These are phyloP conservation scores for Austropuccinia psidii DNA, from an alignment of 1,284 basidiomycete species.

Conservation along the genomic window DNA sequence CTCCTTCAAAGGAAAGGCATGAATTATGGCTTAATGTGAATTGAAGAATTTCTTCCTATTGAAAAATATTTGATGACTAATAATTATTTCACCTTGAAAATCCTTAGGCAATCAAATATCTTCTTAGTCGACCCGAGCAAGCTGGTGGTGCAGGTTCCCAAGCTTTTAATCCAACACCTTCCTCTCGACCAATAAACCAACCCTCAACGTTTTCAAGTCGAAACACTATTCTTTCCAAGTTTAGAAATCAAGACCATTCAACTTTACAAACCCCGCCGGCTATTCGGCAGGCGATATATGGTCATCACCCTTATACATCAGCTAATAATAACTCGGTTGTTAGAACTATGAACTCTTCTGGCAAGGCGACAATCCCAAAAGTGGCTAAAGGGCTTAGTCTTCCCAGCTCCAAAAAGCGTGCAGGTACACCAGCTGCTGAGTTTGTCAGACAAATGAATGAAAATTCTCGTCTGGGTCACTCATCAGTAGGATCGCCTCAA, in stretches of 20 bases:
- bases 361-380: constrained; percentile 30
- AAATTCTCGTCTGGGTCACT: not conserved
- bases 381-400: constrained; percentile 38
- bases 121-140: constrained; percentile 62
- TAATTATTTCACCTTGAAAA: not conserved
- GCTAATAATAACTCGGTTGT: not conserved
- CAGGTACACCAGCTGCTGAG: constrained; percentile 7
- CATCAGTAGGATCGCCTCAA: not conserved
- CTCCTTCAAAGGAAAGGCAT: constrained; percentile 84
- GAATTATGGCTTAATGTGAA: constrained; percentile 78
- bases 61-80: constrained; percentile 11
- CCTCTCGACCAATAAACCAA: constrained; percentile 46
- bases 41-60: constrained; percentile 41
- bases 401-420: constrained; percentile 12
- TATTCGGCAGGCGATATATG: constrained; percentile 32
- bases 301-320: not conserved
- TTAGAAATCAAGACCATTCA: constrained; percentile 51
- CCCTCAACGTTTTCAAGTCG: constrained; percentile 56
- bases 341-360: constrained; percentile 14
- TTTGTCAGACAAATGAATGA: not conserved
- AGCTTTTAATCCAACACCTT: constrained; percentile 27
- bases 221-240: constrained; percentile 61
- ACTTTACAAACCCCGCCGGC: constrained; percentile 60
- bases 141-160: constrained; percentile 48
- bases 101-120: constrained; percentile 68